These are phyloP conservation scores for Pythium brachiatum DNA, from an alignment of 352 stramenopile species.

Conservation along the genomic window DNA sequence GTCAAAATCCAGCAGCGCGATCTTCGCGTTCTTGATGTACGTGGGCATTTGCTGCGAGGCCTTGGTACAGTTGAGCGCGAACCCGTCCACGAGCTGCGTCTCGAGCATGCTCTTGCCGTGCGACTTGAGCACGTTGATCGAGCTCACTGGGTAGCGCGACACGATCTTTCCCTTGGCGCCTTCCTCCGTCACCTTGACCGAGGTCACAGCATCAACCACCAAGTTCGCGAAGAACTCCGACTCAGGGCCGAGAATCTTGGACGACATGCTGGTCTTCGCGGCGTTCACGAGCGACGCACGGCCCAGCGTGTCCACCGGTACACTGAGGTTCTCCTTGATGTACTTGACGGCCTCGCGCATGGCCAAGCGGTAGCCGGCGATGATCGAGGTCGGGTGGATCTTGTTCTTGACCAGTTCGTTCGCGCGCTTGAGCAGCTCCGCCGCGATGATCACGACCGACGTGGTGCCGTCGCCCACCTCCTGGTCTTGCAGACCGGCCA, in stretches of 20 bases:
- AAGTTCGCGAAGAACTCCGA: constrained; percentile 97
- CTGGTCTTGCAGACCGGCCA: constrained; percentile 98
- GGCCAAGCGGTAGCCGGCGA: constrained; percentile 98
- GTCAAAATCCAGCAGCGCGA: constrained; percentile 99
- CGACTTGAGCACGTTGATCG: constrained; percentile 99
- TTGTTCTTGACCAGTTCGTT: constrained; percentile 98
- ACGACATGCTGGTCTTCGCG: constrained; percentile 98
- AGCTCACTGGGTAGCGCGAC: constrained; percentile 95
- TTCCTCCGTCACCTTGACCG: constrained; percentile 92
- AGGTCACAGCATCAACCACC: constrained; percentile 96
- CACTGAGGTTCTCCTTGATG: constrained; percentile 98
- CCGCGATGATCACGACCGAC: constrained; percentile 98
- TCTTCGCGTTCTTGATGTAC: constrained; percentile 92
- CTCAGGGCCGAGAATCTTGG: constrained; percentile 98
- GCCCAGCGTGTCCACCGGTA: constrained; percentile 93
- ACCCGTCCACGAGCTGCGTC: constrained; percentile 92
- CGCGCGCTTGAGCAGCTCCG: constrained; percentile 93
- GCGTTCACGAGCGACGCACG: constrained; percentile 96
- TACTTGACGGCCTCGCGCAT: constrained; percentile 98
- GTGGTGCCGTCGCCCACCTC: constrained; percentile 99
- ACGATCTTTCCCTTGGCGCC: constrained; percentile 78
- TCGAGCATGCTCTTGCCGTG: constrained; percentile 89
- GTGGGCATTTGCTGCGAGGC: constrained; percentile 98
- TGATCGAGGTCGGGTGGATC: constrained; percentile 99
- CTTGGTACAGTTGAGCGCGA: constrained; percentile 97